phyloP scores from a whole-genome alignment of 148 eudicot genomes.

The Oxyria digyna region DNA sequence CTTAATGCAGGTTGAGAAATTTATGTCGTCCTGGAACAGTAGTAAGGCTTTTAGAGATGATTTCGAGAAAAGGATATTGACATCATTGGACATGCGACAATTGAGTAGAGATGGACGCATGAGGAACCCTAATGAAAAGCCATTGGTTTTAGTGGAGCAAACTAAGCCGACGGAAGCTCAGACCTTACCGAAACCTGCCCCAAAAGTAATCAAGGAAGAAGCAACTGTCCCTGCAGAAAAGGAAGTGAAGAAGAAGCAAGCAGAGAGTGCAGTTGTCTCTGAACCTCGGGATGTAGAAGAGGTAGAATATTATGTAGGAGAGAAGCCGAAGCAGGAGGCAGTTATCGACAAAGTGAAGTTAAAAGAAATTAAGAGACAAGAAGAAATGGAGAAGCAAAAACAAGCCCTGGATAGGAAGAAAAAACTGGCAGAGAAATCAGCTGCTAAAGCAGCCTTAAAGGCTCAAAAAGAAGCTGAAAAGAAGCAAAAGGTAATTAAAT shows the following conservation, averaged over 20 bases:
- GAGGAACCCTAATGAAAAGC: slow-evolving; percentile 79
- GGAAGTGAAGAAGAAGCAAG: slow-evolving; percentile 26
- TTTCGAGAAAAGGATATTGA: slow-evolving; percentile 60
- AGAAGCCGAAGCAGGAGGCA: slow-evolving; percentile 28
- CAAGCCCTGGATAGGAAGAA: slow-evolving; percentile 84
- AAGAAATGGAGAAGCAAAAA: slow-evolving; percentile 66
- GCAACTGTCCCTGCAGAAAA: slow-evolving; percentile 23
- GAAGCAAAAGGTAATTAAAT: slow-evolving; percentile 59
- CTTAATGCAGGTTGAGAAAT: slow-evolving; percentile 44
- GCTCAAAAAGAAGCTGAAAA: slow-evolving; percentile 94
- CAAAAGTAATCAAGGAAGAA: slow-evolving; percentile 34
- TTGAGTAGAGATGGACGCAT: slow-evolving; percentile 72
- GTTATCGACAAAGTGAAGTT: slow-evolving; percentile 37
- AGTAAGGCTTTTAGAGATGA: slow-evolving; percentile 60
- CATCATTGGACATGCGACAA: slow-evolving; percentile 58
- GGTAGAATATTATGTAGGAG: slow-evolving; percentile 23
- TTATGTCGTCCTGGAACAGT: slow-evolving; percentile 57
- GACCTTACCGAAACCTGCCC: slow-evolving; percentile 17
- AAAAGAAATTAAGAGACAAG: slow-evolving; percentile 66
- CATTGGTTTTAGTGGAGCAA: slow-evolving; percentile 31
- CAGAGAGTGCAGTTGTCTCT: slow-evolving; percentile 19
- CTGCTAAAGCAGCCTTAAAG: slow-evolving; percentile 69
- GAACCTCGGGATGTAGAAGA: slow-evolving; percentile 25
- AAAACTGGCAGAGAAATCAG: slow-evolving; percentile 76
- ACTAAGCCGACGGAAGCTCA: slow-evolving; percentile 21